Evolutionary conservation across 2,329 filamentous ascomycete species (phyloP), one percentile per base, ranked within the genome.

Genomic region (Paracoccidioides brasiliensis): DNA sequence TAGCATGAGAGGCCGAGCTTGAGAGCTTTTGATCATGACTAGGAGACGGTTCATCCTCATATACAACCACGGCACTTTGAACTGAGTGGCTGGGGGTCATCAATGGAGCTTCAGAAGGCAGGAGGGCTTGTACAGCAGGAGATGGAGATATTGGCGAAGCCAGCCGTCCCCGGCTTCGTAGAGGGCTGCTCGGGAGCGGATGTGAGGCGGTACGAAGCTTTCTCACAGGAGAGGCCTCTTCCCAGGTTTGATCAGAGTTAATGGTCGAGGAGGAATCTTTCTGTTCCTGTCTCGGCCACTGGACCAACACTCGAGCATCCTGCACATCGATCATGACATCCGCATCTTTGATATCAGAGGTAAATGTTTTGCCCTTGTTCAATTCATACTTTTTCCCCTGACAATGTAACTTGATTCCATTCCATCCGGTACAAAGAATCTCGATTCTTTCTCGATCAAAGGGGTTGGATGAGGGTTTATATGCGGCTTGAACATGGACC

Each of bases 321-420:
- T 95, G 89, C 44, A 97, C 90, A 69, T 97, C 90, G 60, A 98
- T 76, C 83, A 98, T 94, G 69, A 98, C 90, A 65, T 95, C 90
- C 15, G 84, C 84, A 61, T 84, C 82, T 67, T 90, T 88, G 35
- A 90, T 90, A 72, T 95, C 88, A 56, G 90, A 95, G 49, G 84
- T 86, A 71, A 96, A 97, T 52, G 82, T 86, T 68, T 95, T 90
- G 15, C 87, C 89, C 74, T 95, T 96, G 60, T 77, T 79, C 64
- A 98, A 73, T 62, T 95, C 88, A 77, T 88, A 91, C 3, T 88
- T 86, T 62, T 85, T 83, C 56, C 89, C 89, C 71, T 91, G 86
- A 75, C 89, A 96, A 73, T 95, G 90, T 62, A 98, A 74, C 74
- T 89, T 95, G 61, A 93, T 78, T 14, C 93, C 93, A 70, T 98